Evolutionary conservation across 2,329 filamentous ascomycete species (phyloP).

Genomic region (Cladosporium sp.): DNA sequence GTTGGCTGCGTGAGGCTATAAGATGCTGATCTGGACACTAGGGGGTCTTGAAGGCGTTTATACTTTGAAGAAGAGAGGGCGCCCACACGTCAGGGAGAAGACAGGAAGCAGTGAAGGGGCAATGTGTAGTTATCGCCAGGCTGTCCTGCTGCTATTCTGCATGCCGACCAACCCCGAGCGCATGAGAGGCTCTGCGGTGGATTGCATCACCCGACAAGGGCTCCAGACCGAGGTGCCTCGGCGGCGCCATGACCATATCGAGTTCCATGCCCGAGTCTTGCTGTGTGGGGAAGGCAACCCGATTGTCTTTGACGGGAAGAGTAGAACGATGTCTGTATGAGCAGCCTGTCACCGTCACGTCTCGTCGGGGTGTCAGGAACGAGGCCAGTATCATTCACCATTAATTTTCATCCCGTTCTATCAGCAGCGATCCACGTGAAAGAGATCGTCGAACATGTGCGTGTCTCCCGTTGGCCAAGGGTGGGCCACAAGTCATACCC

Average conservation of each 20-base stretch:
- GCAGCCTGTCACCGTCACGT: too few relatives aligned
- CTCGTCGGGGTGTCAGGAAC: too few relatives aligned
- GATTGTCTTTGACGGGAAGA: not conserved
- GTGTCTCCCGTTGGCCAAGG: not conserved
- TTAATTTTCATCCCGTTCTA: too few relatives aligned
- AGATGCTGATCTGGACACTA: not conserved
- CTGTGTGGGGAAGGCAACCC: not conserved
- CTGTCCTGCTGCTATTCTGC: not conserved
- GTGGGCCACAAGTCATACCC: not conserved
- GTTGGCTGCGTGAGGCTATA: not conserved
- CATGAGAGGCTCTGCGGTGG: not conserved
- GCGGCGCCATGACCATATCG: not conserved
- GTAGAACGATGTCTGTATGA: too few relatives aligned
- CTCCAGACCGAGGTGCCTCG: not conserved
- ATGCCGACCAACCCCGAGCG: not conserved
- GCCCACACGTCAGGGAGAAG: too few relatives aligned
- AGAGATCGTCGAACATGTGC: not conserved
- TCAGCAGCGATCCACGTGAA: not conserved
- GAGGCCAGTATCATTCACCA: too few relatives aligned
- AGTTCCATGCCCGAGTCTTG: not conserved
- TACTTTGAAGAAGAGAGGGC: too few relatives aligned
- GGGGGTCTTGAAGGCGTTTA: not conserved
- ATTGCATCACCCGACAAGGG: slow-evolving; percentile 7
- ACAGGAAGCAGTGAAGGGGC: too few relatives aligned
- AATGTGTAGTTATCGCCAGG: too few relatives aligned